Conservation (phyloP, 345 rosid species). For the Boechera stricta region DNA sequence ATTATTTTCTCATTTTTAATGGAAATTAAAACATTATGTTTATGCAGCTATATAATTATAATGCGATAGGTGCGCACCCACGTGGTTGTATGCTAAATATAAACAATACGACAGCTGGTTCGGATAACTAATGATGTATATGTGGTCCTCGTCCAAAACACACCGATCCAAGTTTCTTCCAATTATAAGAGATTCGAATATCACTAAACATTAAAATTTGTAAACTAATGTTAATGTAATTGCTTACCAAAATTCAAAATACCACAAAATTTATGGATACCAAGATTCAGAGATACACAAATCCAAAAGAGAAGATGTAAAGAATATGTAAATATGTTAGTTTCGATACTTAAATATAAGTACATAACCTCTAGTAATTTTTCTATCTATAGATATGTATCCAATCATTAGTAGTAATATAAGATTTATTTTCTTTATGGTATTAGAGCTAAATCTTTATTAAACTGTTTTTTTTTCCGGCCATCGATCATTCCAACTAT, state of each 20-base stretch:
- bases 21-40: not conserved
- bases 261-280: not conserved
- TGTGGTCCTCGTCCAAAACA: constrained; percentile 26
- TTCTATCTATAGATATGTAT: not conserved
- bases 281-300: not conserved
- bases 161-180: not conserved
- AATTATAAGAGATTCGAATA: not conserved
- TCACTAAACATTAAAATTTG: not conserved
- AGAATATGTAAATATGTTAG: not conserved
- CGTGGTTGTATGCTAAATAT: constrained; percentile 29
- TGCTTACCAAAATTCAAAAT: not conserved
- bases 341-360: not conserved
- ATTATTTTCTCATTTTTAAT: not conserved
- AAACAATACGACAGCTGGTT: constrained; percentile 37
- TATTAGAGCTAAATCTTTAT: not conserved
- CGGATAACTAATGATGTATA: constrained; percentile 28
- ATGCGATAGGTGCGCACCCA: constrained; percentile 17
- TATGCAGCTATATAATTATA: not conserved
- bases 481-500: not conserved
- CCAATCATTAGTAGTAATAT: not conserved
- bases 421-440: not conserved
- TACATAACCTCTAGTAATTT: not conserved
- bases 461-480: not conserved
- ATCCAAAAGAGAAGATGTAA: constrained; percentile 5
- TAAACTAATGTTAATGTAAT: not conserved